These are phyloP conservation scores for Saccharum officinarum DNA, from an alignment of 176 grass and related monocot genomes.

Conservation along the genomic window DNA sequence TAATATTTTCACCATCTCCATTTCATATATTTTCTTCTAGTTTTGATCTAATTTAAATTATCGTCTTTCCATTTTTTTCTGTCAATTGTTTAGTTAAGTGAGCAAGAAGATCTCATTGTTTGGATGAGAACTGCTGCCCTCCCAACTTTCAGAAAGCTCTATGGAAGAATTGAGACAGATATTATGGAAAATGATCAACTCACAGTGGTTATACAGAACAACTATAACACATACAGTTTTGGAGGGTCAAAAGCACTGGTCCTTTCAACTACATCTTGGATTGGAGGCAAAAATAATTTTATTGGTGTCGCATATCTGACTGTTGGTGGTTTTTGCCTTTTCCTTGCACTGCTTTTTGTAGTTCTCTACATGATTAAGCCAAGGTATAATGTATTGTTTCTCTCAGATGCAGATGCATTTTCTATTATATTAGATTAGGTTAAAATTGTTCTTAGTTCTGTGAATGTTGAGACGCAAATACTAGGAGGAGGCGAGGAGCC, in stretches of 20 bases:
- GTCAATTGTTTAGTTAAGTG: constrained; percentile 62
- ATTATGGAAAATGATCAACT: constrained; percentile 65
- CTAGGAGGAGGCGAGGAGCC: too few species aligned
- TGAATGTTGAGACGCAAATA: constrained; percentile 8
- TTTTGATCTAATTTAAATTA: neutral
- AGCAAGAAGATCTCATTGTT: constrained; percentile 97
- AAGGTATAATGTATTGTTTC: constrained; percentile 53
- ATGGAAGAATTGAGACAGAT: constrained; percentile 82
- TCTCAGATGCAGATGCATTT: neutral
- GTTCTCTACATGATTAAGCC: constrained; percentile 77
- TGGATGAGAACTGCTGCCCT: constrained; percentile 96
- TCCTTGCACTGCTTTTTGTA: constrained; percentile 65
- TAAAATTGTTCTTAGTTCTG: neutral
- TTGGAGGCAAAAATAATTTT: constrained; percentile 89
- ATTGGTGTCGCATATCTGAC: constrained; percentile 80
- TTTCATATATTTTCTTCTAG: constrained; percentile 8
- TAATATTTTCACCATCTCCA: neutral
- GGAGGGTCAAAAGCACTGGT: constrained; percentile 78
- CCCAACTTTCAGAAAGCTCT: constrained; percentile 92
- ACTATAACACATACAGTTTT: constrained; percentile 95
- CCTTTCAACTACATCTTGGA: constrained; percentile 90
- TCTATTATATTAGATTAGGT: neutral
- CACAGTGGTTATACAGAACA: constrained; percentile 86
- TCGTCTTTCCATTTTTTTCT: constrained; percentile 7
- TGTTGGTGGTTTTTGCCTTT: constrained; percentile 69